Base-by-base conservation (phyloP, 352 stramenopile genomes). In the Poterioochromonas sp. region DNA sequence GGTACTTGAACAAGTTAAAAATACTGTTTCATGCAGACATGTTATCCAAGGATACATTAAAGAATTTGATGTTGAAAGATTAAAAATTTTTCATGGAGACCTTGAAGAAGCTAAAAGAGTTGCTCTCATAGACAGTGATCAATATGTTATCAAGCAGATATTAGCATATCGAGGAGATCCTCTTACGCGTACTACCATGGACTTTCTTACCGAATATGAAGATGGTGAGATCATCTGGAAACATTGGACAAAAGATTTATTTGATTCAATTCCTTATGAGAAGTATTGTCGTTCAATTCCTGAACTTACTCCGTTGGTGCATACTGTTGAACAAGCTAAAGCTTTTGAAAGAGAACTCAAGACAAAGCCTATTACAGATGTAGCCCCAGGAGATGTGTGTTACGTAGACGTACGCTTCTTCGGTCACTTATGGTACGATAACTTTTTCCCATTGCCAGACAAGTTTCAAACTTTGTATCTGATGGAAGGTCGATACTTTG, bases 61-160 rank as follows among this genome's bases (percentile, higher is more conserved):
- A 5, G 29, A 11, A 39, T 35, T 74, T 37, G 34, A 74, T 34
- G 65, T 74, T n/a, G 1, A 3, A 34, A 3, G 65, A 35, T 40
- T 74, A 26, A 74, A 74, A 37, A 11, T 74, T 1, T 74, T 58
- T 37, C 5, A 11, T 18, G 65, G 65, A 29, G 51, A 32, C 41
- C 20, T 11, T 15, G 37, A 53, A 18, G 65, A 74, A 1, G 65
- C 65, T 58, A 11, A 40, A 0, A 53, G 40, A 8, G 26, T 58
- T 11, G 65, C 65, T 2, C 35, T 39, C 15, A 12, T 74, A 26
- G 65, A 74, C 40, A 2, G 1, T 37, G 65, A 74, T 34, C 65
- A 74, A 34, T 74, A 58, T 35, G 37, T 58, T 8, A n/a, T 51
- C 1, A 0, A 74, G 1, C 1, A 35, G 40, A 58, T 74, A 11